Base-by-base conservation (phyloP, 78 protist species). In the Dictyostelium capitatum region DNA sequence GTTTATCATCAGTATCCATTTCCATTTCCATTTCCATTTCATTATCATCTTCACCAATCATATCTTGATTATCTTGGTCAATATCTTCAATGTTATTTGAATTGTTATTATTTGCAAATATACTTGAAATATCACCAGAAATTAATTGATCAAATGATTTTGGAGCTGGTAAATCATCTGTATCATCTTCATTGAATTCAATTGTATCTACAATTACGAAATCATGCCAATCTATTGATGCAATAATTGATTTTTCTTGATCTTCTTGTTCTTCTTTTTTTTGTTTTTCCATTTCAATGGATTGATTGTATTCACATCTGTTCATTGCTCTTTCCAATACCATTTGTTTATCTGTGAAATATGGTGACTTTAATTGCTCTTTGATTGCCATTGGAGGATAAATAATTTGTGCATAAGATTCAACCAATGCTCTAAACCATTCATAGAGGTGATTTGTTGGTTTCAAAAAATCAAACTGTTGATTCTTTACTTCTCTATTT, bases 221-320 rank as follows among this genome's bases (percentile, higher is more conserved):
- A 75, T 97, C 98, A 59, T 95, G 95, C 98, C 98, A 97, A 74
- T 97, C 98, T 51, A 97, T 94, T 11, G 82, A 48, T 0, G 93
- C 82, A 64, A 81, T 28, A 23, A 90, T 46, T 23, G 78, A 51
- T 64, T 82, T 32, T 62, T 93, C 96, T 30, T 83, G 48, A 43
- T 93, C 90, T 11, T 53, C 96, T 25, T 79, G 80, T 41, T 93
- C 96, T 4, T 93, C 96, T 50, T 91, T 91, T 53, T 81, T 87
- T 65, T 85, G 80, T 23, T 81, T 74, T 0, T 65, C 95, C 15
- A 75, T 57, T 32, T 95, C 90, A 2, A 75, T 80, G 67, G 48
- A 37, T 51, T 78, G 37, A 54, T 89, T 80, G 81, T 94, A 89
- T 56, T 95, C 95, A 47, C 70, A 80, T 37, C 97, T 28, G 43